Percentiles rank a stretch among this genome's conserved stretches.
phyloP scores from a whole-genome alignment of 2,329 filamentous ascomycete genomes.

The Mycosphaerella sp. region DNA sequence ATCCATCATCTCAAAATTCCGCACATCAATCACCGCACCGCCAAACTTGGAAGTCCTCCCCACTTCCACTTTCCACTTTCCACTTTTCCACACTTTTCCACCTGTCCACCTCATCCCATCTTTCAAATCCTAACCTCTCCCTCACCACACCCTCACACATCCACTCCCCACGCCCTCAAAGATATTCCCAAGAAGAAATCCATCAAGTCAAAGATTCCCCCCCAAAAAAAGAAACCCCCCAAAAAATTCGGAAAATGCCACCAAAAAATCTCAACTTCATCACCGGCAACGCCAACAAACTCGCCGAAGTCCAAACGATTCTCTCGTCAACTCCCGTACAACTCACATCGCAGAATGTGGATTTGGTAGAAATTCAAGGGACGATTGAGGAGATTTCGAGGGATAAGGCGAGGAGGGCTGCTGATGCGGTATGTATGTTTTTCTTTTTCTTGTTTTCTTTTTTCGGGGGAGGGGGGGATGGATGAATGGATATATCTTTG shows the following conservation, averaged over 20 bases:
- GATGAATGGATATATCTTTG: too few relatives aligned
- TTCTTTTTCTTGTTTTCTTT: too few relatives aligned
- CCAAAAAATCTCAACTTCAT: constrained; percentile 73
- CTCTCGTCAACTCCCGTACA: constrained; percentile 62
- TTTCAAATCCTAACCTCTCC: too few relatives aligned
- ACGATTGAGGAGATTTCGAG: constrained; percentile 83
- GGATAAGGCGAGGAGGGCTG: constrained; percentile 80
- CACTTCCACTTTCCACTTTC: constrained; percentile 1
- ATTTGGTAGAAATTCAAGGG: constrained; percentile 86
- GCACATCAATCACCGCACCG: neutral
- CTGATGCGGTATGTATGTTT: constrained; percentile 56
- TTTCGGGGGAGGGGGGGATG: too few relatives aligned
- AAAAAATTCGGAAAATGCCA: constrained; percentile 17
- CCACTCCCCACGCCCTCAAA: too few relatives aligned
- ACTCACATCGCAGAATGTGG: constrained; percentile 66
- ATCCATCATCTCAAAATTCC: too few relatives aligned
- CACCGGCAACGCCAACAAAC: constrained; percentile 92
- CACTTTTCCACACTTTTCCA: neutral
- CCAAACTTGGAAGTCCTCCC: too few relatives aligned
- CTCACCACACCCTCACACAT: too few relatives aligned
- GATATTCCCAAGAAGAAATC: too few relatives aligned
- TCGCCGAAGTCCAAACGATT: constrained; percentile 82
- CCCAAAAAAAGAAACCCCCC: too few relatives aligned
- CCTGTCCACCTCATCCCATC: too few relatives aligned
- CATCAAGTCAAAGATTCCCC: too few relatives aligned